A percentile compares a stretch with the other conserved stretches of the same genome.
phyloP scores from a whole-genome alignment of 2,329 filamentous ascomycete genomes.

The Aspergillus sp. region DNA sequence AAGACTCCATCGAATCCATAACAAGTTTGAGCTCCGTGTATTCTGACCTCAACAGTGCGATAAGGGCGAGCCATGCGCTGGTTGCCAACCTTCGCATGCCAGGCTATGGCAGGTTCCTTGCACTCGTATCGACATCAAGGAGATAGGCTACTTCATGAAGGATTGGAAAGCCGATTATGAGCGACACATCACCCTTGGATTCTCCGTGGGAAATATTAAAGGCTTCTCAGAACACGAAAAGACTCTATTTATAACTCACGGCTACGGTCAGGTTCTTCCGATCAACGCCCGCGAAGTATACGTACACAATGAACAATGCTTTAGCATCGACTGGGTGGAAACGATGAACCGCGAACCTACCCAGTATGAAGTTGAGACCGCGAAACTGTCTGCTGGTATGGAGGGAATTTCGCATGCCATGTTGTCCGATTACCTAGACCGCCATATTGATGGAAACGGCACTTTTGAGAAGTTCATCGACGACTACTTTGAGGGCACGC shows the following conservation, averaged over 20 bases:
- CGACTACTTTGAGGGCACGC: constrained; percentile 93
- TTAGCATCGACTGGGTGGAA: constrained; percentile 93
- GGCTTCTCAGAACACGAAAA: constrained; percentile 69
- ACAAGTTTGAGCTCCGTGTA: too few relatives aligned
- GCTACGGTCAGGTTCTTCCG: constrained; percentile 89
- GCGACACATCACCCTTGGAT: constrained; percentile 81
- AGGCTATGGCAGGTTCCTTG: constrained; percentile 97
- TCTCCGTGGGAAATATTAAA: constrained; percentile 95
- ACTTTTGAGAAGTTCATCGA: constrained; percentile 93
- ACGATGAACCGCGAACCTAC: constrained; percentile 74
- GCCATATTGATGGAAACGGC: constrained; percentile 87
- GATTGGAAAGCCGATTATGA: constrained; percentile 98
- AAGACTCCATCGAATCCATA: constrained; percentile 21
- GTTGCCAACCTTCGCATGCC: constrained; percentile 93
- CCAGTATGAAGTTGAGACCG: constrained; percentile 84
- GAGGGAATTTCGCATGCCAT: constrained; percentile 82
- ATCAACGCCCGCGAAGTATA: constrained; percentile 94
- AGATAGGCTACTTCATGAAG: constrained; percentile 98
- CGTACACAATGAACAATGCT: constrained; percentile 88
- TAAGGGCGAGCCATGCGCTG: constrained; percentile 93
- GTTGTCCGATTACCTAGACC: constrained; percentile 90
- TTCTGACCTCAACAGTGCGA: constrained; percentile 63
- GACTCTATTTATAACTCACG: constrained; percentile 91
- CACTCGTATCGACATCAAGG: constrained; percentile 97
- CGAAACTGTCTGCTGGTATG: constrained; percentile 84